Conservation (phyloP, 192 early-diverging fungal genomes). For the Pilaira anomala region DNA sequence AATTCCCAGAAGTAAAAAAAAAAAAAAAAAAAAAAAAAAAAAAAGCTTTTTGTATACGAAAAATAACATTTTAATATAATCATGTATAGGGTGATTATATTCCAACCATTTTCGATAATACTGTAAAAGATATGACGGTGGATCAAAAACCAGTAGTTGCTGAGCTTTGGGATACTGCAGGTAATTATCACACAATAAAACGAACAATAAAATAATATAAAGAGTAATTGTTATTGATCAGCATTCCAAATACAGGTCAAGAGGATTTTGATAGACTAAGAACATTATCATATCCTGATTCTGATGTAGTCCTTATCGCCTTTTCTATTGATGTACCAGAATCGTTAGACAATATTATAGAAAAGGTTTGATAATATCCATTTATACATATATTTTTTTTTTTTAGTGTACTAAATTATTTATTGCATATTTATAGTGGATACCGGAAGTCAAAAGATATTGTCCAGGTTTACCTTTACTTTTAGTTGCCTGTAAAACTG, state of each 20-base stretch:
- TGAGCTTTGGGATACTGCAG: constrained; percentile 39
- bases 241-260: constrained; percentile 14
- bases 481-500: constrained; percentile 29
- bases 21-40: neutral
- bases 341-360: constrained; percentile 33
- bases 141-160: constrained; percentile 26
- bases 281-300: constrained; percentile 25
- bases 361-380: constrained; percentile 15
- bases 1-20: constrained; percentile 33
- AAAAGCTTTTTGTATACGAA: neutral
- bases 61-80: no score
- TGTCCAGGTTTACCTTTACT: constrained; percentile 27
- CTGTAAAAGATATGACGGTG: constrained; percentile 30
- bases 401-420: constrained; percentile 21
- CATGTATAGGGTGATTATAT: constrained; percentile 28
- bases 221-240: neutral
- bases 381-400: constrained; percentile 31
- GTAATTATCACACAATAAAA: constrained; percentile 17
- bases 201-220: neutral
- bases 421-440: constrained; percentile 17
- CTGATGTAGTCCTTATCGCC: constrained; percentile 20
- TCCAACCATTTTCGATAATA: constrained; percentile 39
- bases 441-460: constrained; percentile 18
- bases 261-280: constrained; percentile 28
- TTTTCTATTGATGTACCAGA: constrained; percentile 34